phyloP scores from a whole-genome alignment of 176 grass and related monocot genomes.

The Oryza meyeriana region DNA sequence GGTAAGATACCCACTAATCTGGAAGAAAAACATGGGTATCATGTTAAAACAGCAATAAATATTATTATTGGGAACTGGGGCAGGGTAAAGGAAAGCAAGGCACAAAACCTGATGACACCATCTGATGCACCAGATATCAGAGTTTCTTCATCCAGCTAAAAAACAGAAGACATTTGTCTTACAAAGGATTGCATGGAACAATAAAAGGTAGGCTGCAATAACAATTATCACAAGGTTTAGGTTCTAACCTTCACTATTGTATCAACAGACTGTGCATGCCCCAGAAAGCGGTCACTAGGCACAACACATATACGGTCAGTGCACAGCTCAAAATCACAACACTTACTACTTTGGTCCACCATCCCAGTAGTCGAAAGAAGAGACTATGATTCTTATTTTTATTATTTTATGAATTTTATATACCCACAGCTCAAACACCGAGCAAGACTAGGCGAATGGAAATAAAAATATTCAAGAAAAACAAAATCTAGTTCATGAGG shows the following conservation, averaged over 20 bases:
- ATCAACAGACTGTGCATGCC: slow-evolving; percentile 85
- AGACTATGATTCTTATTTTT: neutral
- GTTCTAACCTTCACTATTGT: slow-evolving; percentile 80
- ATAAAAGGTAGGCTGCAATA: neutral
- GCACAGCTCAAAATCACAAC: neutral
- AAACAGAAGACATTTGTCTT: slow-evolving; percentile 11
- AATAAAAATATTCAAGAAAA: neutral
- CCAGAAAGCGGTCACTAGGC: slow-evolving; percentile 85
- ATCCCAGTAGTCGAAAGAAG: slow-evolving; percentile 3
- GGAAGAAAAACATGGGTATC: neutral
- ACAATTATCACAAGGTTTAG: slow-evolving; percentile 1
- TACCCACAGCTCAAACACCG: neutral
- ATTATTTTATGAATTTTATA: neutral
- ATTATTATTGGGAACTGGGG: neutral
- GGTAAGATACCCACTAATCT: slow-evolving; percentile 91
- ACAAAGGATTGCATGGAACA: neutral
- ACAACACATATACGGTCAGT: slow-evolving; percentile 31
- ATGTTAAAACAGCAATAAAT: neutral
- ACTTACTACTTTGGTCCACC: neutral
- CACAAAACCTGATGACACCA: slow-evolving; percentile 81
- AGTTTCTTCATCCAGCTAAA: slow-evolving; percentile 91
- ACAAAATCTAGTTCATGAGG: neutral
- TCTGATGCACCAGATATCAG: slow-evolving; percentile 82
- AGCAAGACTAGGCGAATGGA: neutral
- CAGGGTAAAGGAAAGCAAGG: neutral